Percentiles rank a stretch among this genome's conserved stretches.
Conservation (phyloP, 345 rosid species). For the Eucalyptus grandis region DNA sequence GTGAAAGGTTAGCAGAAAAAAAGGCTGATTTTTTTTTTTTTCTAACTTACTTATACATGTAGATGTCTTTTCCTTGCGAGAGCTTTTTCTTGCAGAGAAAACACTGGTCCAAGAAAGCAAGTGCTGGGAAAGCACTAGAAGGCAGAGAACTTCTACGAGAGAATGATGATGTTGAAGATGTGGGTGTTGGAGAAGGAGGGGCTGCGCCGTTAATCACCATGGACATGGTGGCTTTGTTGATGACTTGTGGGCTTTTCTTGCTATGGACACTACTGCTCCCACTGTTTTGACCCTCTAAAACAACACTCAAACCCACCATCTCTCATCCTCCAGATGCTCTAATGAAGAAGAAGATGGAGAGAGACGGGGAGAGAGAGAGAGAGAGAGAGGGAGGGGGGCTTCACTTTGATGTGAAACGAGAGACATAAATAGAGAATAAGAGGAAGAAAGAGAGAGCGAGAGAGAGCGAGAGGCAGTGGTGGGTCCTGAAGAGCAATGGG, state of each 20-base stretch:
- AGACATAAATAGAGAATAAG: constrained; percentile 3
- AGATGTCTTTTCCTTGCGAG: constrained; percentile 67
- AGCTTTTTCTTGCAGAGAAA: constrained; percentile 63
- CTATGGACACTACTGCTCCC: neutral
- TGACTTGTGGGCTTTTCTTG: constrained; percentile 22
- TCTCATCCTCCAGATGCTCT: constrained; percentile 1
- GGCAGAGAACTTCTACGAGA: neutral
- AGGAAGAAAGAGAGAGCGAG: neutral
- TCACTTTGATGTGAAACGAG: neutral
- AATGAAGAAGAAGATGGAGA: neutral
- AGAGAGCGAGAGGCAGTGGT: neutral
- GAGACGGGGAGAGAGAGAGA: neutral
- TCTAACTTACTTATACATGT: constrained; percentile 77
- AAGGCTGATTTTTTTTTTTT: neutral
- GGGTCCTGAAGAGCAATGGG: neutral
- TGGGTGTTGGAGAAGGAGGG: neutral
- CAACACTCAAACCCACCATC: constrained; percentile 82
- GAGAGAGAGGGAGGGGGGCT: neutral
- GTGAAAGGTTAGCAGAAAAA: neutral
- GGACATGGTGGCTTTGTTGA: constrained; percentile 30
- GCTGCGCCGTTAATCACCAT: constrained; percentile 7
- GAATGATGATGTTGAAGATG: neutral
- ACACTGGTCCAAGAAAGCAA: constrained; percentile 54
- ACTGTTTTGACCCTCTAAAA: constrained; percentile 39
- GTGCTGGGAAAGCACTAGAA: neutral